Conservation (phyloP, 306 rosid species). For the Pachyrhizus erosus region DNA sequence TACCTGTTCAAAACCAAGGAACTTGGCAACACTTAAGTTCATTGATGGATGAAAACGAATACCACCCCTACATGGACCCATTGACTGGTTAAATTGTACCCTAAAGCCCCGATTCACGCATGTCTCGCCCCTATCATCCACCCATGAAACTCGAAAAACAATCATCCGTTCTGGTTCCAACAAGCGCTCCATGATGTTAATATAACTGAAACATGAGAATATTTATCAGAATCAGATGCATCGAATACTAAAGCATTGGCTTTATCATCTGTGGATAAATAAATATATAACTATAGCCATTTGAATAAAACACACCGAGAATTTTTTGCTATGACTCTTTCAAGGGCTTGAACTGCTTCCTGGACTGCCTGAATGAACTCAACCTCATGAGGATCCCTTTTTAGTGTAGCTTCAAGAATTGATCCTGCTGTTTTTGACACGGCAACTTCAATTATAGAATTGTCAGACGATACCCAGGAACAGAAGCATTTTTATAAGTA, state of each 20-base stretch:
- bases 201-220: slow-evolving; percentile 71
- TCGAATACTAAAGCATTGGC: slow-evolving; percentile 29
- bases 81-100: slow-evolving; percentile 91
- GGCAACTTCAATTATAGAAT: slow-evolving; percentile 68
- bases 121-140: slow-evolving; percentile 94
- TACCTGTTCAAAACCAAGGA: slow-evolving; percentile 99
- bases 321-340: slow-evolving; percentile 94
- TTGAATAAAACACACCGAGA: slow-evolving; percentile 72
- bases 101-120: slow-evolving; percentile 89
- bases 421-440: slow-evolving; percentile 97
- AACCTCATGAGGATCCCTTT: slow-evolving; percentile 93
- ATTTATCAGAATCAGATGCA: slow-evolving; percentile 19
- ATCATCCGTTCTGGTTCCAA: slow-evolving; percentile 95
- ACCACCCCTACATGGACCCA: slow-evolving; percentile 99
- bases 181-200: slow-evolving; percentile 94
- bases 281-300: slow-evolving; percentile 26
- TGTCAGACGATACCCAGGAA: slow-evolving; percentile 46
- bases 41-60: slow-evolving; percentile 89
- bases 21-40: slow-evolving; percentile 88
- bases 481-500: slow-evolving; percentile 29
- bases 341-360: slow-evolving; percentile 89
- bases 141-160: slow-evolving; percentile 94
- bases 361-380: slow-evolving; percentile 93
- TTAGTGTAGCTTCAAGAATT: slow-evolving; percentile 87
- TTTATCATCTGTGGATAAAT: slow-evolving; percentile 4